Base-by-base conservation (phyloP, 2,329 filamentous ascomycete genomes). In the Berkeleyomyces rouxiae region DNA sequence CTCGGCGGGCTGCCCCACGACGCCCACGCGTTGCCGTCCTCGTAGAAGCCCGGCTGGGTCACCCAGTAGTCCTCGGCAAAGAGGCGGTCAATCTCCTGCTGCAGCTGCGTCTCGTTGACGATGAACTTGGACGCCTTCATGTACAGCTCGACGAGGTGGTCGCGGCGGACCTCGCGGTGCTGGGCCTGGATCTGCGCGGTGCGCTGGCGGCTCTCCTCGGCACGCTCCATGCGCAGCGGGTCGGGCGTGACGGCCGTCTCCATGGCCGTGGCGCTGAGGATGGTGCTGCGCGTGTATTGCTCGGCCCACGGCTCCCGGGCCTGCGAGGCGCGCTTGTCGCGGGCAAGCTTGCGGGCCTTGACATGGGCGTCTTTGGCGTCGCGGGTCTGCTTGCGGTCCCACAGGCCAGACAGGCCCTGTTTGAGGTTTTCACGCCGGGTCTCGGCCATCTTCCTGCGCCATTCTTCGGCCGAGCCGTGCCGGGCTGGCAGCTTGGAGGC, bases 61-160 rank as follows among this genome's bases (percentile, higher is more conserved):
- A 69, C 71, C 71, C 79, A 82, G 72, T 76, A 77, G 66, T 82
- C 78, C 36, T 84, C 82, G 13, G 82, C 80, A 74, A 96, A 99
- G n/a, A 86, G 78, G 66, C 79, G 75, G 31, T 95, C 86, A 63
- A 96, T 85, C 67, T 84, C 81, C 13, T 78, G 77, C 68, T 87
- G 81, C 42, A 99, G 80, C 71, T 95, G 86, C 59, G 79, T 75
- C 71, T 95, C 90, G 33, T 81, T 85, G 16, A 90, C 85, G 70
- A 99, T 96, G 75, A 97, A 99, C 46, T 82, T 77, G 36, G 87
- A 82, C 4, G 93, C 90, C 68, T 90, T 87, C 75, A 93, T 87
- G 75, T 99, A 99, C 10, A 99, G 80, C 64, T 88, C 84, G 74
- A 96, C 89, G 39, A 99, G 75, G 13, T 85, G 81, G 67, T 92